Evolutionary conservation across 1,139 yeast species (phyloP), one percentile per base, ranked within the genome.

Genomic region (Nakaseomyces sp.): DNA sequence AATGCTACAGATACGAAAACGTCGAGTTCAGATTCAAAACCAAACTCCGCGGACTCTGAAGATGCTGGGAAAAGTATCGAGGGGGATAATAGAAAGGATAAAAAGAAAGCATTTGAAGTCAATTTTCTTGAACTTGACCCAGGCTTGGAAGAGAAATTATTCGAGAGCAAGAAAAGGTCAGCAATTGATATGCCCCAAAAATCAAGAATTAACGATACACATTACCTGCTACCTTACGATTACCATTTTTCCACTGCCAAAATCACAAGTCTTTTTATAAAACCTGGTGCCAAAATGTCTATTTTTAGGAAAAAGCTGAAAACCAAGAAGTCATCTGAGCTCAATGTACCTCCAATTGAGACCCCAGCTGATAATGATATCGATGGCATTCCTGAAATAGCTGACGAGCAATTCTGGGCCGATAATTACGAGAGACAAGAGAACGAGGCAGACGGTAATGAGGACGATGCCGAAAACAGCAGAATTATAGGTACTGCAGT

Each of bases 351-450:
- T 8, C 29, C n/a, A 10, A 26, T 42, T 32, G 49, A 47, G n/a
- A 37, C 48, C 6, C 26, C 28, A 18, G 24, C 32, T 13, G 39
- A 37, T 38, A 28, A 25, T 36, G 12, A 31, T 2, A 12, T 42
- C 17, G 46, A 48, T 18, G 49, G 50, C 13, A 47, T 48, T 38
- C 45, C 56, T 10, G 52, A 47, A 29, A 42, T 57, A 24, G 78
- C 83, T 0, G 91, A 85, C 57, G 86, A 82, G 51, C 73, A 76
- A 41, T 84, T 73, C 58, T 86, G 89, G 81, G 93, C 94, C 0
- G 73, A 75, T 19, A 76, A 77, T 52, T 79, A 81, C 56, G 69
- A 72, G 43, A 67, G 72, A 43, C 66, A 69, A 33, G 71, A 68
- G 36, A 66, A 66, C 37, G 72, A 66, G 10, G 56, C 50, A 13